A percentile compares a stretch with the other conserved stretches of the same genome.
Conservation (phyloP, 1,284 basidiomycete genomes). For the Neonothopanus nambi region DNA sequence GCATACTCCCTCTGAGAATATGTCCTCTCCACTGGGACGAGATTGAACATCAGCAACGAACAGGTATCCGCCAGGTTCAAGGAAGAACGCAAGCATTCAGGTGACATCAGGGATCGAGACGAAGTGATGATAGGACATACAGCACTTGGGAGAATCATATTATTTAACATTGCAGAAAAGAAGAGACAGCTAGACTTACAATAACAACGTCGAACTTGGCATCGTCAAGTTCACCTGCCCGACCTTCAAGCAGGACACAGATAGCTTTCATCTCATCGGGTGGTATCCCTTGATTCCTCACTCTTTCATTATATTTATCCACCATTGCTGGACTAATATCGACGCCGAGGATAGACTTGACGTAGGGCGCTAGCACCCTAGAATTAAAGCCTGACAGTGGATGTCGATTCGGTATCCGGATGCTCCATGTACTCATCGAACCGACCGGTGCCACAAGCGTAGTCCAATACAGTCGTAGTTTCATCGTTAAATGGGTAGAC, state of each 20-base stretch:
- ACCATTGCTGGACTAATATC: constrained; percentile 70
- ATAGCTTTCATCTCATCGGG: too few relatives aligned
- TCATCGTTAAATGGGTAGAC: too few relatives aligned
- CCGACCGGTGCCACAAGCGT: too few relatives aligned
- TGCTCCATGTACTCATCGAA: too few relatives aligned
- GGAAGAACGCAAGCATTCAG: constrained; percentile 47
- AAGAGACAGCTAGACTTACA: too few relatives aligned
- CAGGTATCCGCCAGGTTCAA: constrained; percentile 63
- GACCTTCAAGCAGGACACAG: too few relatives aligned
- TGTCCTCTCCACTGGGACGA: constrained; percentile 24
- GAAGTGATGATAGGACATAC: constrained; percentile 71
- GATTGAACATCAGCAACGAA: constrained; percentile 55
- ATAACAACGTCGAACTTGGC: too few relatives aligned
- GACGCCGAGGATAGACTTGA: constrained; percentile 62
- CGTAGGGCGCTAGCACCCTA: constrained; percentile 50
- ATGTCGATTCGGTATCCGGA: too few relatives aligned
- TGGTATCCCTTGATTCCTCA: constrained; percentile 55
- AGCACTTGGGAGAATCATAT: constrained; percentile 46
- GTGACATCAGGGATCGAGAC: constrained; percentile 44
- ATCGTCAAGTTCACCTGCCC: too few relatives aligned
- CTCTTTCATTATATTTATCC: constrained; percentile 59
- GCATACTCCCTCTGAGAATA: constrained; percentile 19
- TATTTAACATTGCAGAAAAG: constrained; percentile 43
- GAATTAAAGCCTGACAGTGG: constrained; percentile 66
- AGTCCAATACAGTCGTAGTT: too few relatives aligned